phyloP scores from a whole-genome alignment of 2,329 filamentous ascomycete species.

The Fusarium anguioides region DNA sequence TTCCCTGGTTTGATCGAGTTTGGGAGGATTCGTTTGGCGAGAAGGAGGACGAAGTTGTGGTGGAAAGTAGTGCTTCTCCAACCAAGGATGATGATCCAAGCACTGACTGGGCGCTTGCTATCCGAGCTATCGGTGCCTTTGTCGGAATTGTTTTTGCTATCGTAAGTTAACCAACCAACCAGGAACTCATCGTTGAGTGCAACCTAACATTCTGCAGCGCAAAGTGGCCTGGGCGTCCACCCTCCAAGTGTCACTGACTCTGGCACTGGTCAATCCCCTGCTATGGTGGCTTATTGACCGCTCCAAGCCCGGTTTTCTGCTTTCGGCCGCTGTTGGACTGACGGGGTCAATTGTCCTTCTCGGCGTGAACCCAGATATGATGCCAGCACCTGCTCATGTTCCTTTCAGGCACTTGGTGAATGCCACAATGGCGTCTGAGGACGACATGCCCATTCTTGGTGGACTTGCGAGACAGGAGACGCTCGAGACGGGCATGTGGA shows the following conservation, averaged over 20 bases:
- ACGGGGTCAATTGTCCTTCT: constrained; percentile 80
- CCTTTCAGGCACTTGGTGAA: constrained; percentile 40
- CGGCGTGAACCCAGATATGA: constrained; percentile 79
- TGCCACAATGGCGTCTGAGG: constrained; percentile 12
- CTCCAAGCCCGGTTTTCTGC: constrained; percentile 82
- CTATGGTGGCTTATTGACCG: constrained; percentile 97
- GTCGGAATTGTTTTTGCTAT: constrained; percentile 75
- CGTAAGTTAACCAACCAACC: constrained; percentile 64
- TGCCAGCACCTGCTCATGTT: constrained; percentile 71
- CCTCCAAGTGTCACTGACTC: constrained; percentile 89
- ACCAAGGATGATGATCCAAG: constrained; percentile 53
- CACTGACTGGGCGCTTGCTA: constrained; percentile 77
- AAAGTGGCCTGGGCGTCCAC: constrained; percentile 94
- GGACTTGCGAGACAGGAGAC: constrained; percentile 71
- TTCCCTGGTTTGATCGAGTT: constrained; percentile 85
- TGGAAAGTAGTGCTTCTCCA: constrained; percentile 43
- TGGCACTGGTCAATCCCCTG: constrained; percentile 90
- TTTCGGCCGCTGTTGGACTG: constrained; percentile 79
- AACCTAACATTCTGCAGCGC: constrained; percentile 65
- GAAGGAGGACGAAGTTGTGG: constrained; percentile 47
- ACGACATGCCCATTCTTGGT: constrained; percentile 51
- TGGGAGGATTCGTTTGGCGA: constrained; percentile 69
- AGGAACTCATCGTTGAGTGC: neutral
- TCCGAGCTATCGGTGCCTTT: constrained; percentile 70
- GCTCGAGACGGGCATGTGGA: constrained; percentile 84